Percentiles rank a stretch among this genome's conserved stretches.
Conservation (phyloP, 1,284 basidiomycete genomes). For the Ganoderma leucocontextum region DNA sequence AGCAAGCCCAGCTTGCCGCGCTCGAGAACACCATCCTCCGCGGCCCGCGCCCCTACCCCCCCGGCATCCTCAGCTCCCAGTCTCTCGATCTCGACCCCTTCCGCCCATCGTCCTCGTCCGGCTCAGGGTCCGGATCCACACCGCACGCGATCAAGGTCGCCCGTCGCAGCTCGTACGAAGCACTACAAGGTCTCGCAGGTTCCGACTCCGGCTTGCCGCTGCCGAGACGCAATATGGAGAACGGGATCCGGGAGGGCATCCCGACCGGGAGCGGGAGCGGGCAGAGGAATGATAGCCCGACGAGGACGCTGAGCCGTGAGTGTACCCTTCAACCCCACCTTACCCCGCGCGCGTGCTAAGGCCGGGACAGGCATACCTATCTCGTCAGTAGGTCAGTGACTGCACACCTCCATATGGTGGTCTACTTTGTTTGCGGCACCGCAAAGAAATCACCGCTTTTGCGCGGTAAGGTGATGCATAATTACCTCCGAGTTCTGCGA, state of each 20-base stretch:
- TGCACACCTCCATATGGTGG: neutral
- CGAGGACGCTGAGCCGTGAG: slow-evolving; percentile 81
- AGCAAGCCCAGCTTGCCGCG: slow-evolving; percentile 73
- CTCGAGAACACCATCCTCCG: slow-evolving; percentile 72
- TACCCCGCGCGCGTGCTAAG: slow-evolving; percentile 28
- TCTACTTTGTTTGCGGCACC: neutral
- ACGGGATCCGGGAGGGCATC: slow-evolving; percentile 74
- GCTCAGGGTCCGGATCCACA: slow-evolving; percentile 9
- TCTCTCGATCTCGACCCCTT: slow-evolving; percentile 42
- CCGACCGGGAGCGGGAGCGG: slow-evolving; percentile 53
- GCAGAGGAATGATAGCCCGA: slow-evolving; percentile 74
- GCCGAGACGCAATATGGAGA: slow-evolving; percentile 58
- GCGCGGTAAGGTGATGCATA: too few relatives aligned
- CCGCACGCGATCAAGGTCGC: slow-evolving; percentile 47
- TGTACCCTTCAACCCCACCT: slow-evolving; percentile 34
- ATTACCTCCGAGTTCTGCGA: too few relatives aligned
- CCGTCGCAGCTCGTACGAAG: slow-evolving; percentile 74
- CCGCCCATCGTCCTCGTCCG: slow-evolving; percentile 44
- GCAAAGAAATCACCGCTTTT: too few relatives aligned
- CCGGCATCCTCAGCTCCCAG: slow-evolving; percentile 51
- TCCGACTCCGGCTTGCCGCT: slow-evolving; percentile 78
- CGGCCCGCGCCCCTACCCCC: slow-evolving; percentile 64
- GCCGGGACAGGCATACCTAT: slow-evolving; percentile 74
- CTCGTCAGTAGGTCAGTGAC: slow-evolving; percentile 72
- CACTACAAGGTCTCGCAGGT: slow-evolving; percentile 73